phyloP scores from a whole-genome alignment of 768 basidiomycete genomes.

The Suillus sp. region DNA sequence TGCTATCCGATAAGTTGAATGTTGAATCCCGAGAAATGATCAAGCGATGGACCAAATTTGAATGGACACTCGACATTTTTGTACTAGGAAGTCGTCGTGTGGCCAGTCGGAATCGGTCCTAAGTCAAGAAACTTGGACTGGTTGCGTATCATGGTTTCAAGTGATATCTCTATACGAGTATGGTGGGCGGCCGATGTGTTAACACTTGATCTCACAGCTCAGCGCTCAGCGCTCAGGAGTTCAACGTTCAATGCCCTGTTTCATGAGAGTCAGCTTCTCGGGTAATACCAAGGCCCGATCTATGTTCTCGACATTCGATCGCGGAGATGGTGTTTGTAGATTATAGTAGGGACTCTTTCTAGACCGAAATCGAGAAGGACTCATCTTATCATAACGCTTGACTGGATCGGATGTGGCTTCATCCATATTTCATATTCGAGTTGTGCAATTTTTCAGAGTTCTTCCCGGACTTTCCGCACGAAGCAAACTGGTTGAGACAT shows the following conservation, averaged over 20 bases:
- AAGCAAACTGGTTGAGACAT: not conserved
- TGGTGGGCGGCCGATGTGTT: not conserved
- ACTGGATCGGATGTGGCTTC: not conserved
- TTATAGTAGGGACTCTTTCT: not conserved
- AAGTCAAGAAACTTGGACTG: not conserved
- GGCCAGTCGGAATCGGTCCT: not conserved
- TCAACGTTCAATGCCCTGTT: too few species aligned
- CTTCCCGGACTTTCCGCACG: constrained; percentile 2
- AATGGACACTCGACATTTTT: not conserved
- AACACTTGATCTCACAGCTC: not conserved
- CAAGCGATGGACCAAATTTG: not conserved
- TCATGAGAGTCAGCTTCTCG: too few species aligned
- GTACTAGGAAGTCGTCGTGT: not conserved
- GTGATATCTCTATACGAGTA: not conserved
- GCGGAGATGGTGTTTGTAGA: not conserved
- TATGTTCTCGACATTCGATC: too few species aligned
- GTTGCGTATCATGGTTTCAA: not conserved
- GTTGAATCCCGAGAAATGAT: not conserved
- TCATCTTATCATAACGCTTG: not conserved
- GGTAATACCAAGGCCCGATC: not conserved
- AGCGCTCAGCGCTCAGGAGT: too few species aligned
- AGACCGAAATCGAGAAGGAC: not conserved
- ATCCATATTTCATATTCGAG: not conserved
- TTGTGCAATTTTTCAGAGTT: not conserved
- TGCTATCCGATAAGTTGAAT: not conserved